Conservation (phyloP, 768 basidiomycete genomes). For the Mrakia frigida region DNA sequence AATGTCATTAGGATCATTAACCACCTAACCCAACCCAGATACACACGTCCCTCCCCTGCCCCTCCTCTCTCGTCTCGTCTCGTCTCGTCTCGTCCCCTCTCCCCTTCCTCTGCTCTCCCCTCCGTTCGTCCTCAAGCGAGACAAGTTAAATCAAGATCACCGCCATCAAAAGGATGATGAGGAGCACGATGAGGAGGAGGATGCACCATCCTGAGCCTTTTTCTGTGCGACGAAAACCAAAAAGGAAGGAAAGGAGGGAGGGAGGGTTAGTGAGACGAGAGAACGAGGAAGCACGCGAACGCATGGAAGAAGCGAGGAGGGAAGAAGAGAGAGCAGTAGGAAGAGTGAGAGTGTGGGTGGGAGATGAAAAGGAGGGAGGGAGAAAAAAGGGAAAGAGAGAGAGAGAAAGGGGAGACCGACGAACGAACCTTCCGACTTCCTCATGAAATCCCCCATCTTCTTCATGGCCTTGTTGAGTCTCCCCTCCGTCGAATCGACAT, state of each 20-base stretch:
- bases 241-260: not conserved
- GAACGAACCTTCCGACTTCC: conserved; percentile 70
- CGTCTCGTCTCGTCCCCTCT: not conserved
- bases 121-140: no score
- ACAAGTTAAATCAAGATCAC: conserved; percentile 80
- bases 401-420: not conserved
- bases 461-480: conserved; percentile 63
- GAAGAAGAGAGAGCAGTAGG: not conserved
- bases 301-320: not conserved
- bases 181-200: conserved; percentile 70
- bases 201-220: conserved; percentile 89
- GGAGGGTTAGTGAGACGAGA: not conserved
- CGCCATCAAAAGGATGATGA: conserved; percentile 67
- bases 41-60: no score
- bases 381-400: not conserved
- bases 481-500: conserved; percentile 63
- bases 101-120: no score
- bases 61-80: no score
- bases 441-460: conserved; percentile 70
- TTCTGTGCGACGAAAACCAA: conserved; percentile 49
- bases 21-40: no score
- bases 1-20: no score
- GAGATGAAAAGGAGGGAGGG: not conserved
- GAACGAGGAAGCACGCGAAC: not conserved
- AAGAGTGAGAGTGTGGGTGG: not conserved